phyloP scores from a whole-genome alignment of 2,329 filamentous ascomycete species.

The Fusarium denticulatum region DNA sequence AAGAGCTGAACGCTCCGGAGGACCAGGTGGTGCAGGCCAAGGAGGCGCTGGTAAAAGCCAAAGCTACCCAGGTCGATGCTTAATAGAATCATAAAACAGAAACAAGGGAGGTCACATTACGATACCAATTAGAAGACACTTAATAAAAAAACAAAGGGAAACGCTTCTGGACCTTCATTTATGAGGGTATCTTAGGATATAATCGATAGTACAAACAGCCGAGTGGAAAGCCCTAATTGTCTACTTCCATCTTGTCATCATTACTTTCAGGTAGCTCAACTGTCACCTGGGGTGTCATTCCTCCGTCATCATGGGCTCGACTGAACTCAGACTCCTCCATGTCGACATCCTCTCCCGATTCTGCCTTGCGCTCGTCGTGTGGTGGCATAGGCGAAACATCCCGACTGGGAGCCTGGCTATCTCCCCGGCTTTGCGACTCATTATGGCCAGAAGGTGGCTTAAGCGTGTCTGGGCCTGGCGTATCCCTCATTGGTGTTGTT shows the following conservation, averaged over 20 bases:
- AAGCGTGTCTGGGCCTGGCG: conserved; percentile 44
- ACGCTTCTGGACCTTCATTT: conserved; percentile 23
- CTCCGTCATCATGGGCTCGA: conserved; percentile 55
- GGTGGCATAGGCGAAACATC: conserved; percentile 44
- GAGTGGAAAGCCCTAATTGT: conserved; percentile 52
- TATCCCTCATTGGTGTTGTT: conserved; percentile 48
- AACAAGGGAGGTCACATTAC: conserved; percentile 4
- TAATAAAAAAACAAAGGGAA: neutral
- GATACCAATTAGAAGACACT: conserved; percentile 31
- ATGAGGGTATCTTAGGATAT: conserved; percentile 43
- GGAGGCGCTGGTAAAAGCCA: conserved; percentile 61
- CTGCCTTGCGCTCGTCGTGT: conserved; percentile 48
- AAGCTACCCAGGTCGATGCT: conserved; percentile 44
- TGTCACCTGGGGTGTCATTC: conserved; percentile 56
- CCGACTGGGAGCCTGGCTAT: conserved; percentile 44
- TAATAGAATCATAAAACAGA: neutral
- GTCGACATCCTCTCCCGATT: conserved; percentile 64
- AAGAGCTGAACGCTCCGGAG: conserved; percentile 55
- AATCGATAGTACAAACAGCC: neutral
- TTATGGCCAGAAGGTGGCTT: conserved; percentile 28
- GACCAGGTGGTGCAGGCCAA: conserved; percentile 67
- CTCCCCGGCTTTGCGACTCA: conserved; percentile 37
- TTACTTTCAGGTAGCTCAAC: conserved; percentile 59
- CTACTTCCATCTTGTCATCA: conserved; percentile 73
- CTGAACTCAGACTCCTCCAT: conserved; percentile 62